These are phyloP conservation scores for Boletus huronensis DNA, from an alignment of 768 basidiomycete genomes.

Conservation along the genomic window DNA sequence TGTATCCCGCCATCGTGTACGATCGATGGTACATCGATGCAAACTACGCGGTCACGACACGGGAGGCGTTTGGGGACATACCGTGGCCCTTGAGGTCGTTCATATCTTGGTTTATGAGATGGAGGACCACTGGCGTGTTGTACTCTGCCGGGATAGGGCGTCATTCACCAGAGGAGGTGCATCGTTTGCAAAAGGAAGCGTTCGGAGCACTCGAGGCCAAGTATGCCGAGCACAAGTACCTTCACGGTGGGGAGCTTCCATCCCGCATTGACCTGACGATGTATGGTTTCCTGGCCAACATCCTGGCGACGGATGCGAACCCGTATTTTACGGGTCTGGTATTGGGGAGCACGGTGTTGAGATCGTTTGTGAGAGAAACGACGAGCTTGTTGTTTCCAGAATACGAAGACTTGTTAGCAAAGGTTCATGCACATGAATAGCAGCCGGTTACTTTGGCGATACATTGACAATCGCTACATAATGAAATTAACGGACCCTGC, in stretches of 20 bases:
- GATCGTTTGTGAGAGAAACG: slow-evolving; percentile 21
- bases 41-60: slow-evolving; percentile 19
- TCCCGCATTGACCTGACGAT: slow-evolving; percentile 30
- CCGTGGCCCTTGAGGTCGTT: slow-evolving; percentile 23
- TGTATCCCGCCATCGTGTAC: slow-evolving; percentile 29
- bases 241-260: slow-evolving; percentile 27
- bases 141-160: slow-evolving; percentile 29
- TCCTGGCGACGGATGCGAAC: slow-evolving; percentile 18
- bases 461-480: neutral
- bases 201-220: slow-evolving; percentile 31
- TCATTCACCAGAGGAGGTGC: slow-evolving; percentile 32
- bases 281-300: slow-evolving; percentile 33
- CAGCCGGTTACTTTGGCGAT: neutral
- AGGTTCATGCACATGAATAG: neutral
- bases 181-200: slow-evolving; percentile 28
- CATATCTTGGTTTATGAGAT: slow-evolving; percentile 20
- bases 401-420: slow-evolving; percentile 19
- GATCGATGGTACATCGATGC: slow-evolving; percentile 31
- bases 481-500: neutral
- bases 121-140: slow-evolving; percentile 18
- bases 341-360: slow-evolving; percentile 17
- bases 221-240: slow-evolving; percentile 21
- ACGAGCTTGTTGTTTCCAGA: slow-evolving; percentile 29
- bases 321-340: slow-evolving; percentile 28
- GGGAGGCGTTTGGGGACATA: slow-evolving; percentile 13